Conservation (phyloP, 257 asterid species). For the Jacaranda copaia region DNA sequence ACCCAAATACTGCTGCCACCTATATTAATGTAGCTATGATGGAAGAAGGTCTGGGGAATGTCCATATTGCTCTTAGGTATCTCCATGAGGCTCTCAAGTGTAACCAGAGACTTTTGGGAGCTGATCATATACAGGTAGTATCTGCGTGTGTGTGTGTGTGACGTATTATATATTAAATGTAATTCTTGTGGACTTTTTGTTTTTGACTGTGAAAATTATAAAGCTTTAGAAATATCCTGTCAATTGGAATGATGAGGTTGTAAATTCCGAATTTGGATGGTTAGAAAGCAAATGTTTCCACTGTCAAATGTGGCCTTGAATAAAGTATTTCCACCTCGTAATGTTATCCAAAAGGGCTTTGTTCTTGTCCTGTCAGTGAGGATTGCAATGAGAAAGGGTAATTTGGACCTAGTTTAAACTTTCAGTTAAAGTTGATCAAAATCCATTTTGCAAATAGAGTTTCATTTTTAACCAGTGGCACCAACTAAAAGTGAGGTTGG, state of each 20-base stretch:
- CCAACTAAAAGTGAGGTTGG: not conserved
- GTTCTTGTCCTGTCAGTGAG: not conserved
- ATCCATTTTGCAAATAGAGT: slow-evolving; percentile 11
- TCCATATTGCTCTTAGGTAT: slow-evolving; percentile 80
- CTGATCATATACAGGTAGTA: slow-evolving; percentile 78
- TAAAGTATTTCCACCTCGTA: not conserved
- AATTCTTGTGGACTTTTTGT: not conserved
- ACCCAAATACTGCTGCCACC: slow-evolving; percentile 85
- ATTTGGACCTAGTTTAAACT: not conserved
- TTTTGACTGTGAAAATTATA: not conserved
- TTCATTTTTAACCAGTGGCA: not conserved
- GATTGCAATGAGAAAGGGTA: not conserved
- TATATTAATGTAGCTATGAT: slow-evolving; percentile 87
- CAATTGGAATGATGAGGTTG: slow-evolving; percentile 1
- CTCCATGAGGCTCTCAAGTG: slow-evolving; percentile 90
- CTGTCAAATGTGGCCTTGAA: slow-evolving; percentile 10
- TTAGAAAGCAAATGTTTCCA: slow-evolving; percentile 5
- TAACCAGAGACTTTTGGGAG: slow-evolving; percentile 84
- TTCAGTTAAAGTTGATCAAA: not conserved
- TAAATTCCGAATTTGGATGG: not conserved
- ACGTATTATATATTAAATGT: not conserved
- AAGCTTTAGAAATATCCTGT: not conserved
- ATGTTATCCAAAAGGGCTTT: not conserved
- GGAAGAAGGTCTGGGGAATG: slow-evolving; percentile 92
- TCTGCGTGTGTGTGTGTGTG: not conserved